A percentile compares a stretch with the other conserved stretches of the same genome.
Evolutionary conservation across 2,329 filamentous ascomycete species (phyloP).

Genomic region (Cladosporium halotolerans): DNA sequence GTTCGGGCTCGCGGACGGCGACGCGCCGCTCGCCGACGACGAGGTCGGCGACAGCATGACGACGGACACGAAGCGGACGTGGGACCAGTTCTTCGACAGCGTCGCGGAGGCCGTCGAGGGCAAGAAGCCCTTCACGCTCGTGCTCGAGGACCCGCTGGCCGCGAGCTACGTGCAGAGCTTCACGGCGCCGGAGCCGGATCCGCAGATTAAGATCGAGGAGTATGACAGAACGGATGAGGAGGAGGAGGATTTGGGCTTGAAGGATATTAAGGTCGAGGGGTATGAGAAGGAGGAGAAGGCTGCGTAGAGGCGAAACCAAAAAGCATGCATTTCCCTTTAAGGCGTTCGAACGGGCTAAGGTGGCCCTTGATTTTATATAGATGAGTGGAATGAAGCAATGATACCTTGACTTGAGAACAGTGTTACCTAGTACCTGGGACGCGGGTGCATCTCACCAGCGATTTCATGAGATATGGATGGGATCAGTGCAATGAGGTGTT

Average conservation of each 20-base stretch:
- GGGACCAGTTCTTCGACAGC: conserved; percentile 73
- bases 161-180: conserved; percentile 92
- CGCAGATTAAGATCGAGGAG: conserved; percentile 71
- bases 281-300: conserved; percentile 51
- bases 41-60: conserved; percentile 74
- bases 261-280: conserved; percentile 86
- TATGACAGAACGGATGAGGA: conserved; percentile 88
- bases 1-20: conserved; percentile 63
- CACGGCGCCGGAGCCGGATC: conserved; percentile 70
- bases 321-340: background rate
- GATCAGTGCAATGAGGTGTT: background rate
- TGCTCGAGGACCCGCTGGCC: conserved; percentile 81
- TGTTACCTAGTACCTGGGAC: too few relatives aligned
- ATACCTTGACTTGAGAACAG: background rate
- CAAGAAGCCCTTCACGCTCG: conserved; percentile 71
- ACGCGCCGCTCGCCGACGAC: conserved; percentile 30
- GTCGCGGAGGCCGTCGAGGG: conserved; percentile 75
- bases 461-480: background rate
- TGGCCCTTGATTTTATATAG: background rate
- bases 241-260: conserved; percentile 84
- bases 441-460: background rate
- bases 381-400: conserved; percentile 10
- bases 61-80: conserved; percentile 59
- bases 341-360: too few relatives aligned
- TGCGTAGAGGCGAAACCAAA: background rate